These are phyloP conservation scores for Vicia faba DNA, from an alignment of 306 rosid genomes.

Conservation along the genomic window DNA sequence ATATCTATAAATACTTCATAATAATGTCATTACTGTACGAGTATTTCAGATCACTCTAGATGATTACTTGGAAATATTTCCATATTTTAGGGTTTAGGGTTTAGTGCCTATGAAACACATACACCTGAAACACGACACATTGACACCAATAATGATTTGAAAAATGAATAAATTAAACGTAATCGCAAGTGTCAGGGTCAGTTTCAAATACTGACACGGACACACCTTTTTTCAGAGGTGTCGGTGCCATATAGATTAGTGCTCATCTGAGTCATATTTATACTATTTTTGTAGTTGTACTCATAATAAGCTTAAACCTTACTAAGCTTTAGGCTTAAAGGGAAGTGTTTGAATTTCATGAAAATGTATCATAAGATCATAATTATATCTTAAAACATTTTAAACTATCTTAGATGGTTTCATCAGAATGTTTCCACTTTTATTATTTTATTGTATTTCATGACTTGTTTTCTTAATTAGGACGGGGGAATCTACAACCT, in stretches of 20 bases:
- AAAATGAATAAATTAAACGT: too few relatives aligned
- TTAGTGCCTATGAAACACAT: too few relatives aligned
- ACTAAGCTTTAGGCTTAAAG: not conserved
- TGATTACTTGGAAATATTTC: conserved; percentile 6
- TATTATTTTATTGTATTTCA: conserved; percentile 2
- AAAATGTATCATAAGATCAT: not conserved
- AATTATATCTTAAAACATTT: not conserved
- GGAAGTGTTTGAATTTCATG: not conserved
- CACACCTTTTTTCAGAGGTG: too few relatives aligned
- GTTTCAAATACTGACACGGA: too few relatives aligned
- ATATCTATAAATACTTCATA: conserved; percentile 2
- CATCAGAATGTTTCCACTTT: not conserved
- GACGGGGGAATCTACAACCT: not conserved
- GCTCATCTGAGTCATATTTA: not conserved
- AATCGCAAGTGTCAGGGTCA: too few relatives aligned
- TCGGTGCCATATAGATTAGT: too few relatives aligned
- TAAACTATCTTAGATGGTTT: not conserved
- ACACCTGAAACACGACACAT: too few relatives aligned
- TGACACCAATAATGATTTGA: too few relatives aligned
- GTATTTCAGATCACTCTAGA: not conserved
- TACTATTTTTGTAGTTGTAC: not conserved
- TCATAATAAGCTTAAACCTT: too few relatives aligned
- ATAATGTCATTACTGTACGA: not conserved
- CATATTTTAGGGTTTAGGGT: too few relatives aligned
- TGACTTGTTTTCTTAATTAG: conserved; percentile 11